These are phyloP conservation scores for Yamadazyma nakazawae DNA, from an alignment of 805 yeast genomes.

Conservation along the genomic window DNA sequence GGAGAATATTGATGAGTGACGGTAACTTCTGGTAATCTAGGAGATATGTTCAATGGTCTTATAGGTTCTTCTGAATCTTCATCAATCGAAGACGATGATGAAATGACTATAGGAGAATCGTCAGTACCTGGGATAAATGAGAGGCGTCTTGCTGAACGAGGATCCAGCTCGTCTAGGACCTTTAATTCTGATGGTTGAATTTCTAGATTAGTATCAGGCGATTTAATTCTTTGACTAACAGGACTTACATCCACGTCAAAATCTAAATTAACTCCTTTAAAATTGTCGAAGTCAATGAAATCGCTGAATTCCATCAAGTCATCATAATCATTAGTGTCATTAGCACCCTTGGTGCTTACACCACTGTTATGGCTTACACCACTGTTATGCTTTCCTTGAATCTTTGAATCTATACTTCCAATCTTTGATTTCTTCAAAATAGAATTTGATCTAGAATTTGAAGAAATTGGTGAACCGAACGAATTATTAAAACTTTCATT, in stretches of 20 bases:
- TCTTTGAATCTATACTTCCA: constrained; percentile 8
- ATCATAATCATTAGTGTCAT: constrained; percentile 8
- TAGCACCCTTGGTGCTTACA: neutral
- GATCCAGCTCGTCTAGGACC: neutral
- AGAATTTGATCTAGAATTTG: constrained; percentile 32
- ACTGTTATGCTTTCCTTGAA: neutral
- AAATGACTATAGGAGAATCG: constrained; percentile 12
- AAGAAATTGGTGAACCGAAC: constrained; percentile 15
- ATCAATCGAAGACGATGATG: constrained; percentile 14
- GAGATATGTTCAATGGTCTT: constrained; percentile 9
- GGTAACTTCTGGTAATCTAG: constrained; percentile 12
- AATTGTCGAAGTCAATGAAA: constrained; percentile 37
- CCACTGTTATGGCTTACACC: neutral
- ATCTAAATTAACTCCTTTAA: constrained; percentile 18
- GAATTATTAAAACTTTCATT: constrained; percentile 15
- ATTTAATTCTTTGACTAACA: neutral
- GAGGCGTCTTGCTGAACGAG: neutral
- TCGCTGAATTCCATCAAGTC: constrained; percentile 43
- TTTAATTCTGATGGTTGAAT: neutral
- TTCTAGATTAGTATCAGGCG: neutral
- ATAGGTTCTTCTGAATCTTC: constrained; percentile 14
- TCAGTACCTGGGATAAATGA: constrained; percentile 5
- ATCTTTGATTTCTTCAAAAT: constrained; percentile 30
- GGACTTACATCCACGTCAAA: constrained; percentile 11
- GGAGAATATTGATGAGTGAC: constrained; percentile 12